Percentiles rank a stretch among this genome's conserved stretches.
Conservation (phyloP, 2,329 filamentous ascomycete genomes). For the Lecanicillium sp. region DNA sequence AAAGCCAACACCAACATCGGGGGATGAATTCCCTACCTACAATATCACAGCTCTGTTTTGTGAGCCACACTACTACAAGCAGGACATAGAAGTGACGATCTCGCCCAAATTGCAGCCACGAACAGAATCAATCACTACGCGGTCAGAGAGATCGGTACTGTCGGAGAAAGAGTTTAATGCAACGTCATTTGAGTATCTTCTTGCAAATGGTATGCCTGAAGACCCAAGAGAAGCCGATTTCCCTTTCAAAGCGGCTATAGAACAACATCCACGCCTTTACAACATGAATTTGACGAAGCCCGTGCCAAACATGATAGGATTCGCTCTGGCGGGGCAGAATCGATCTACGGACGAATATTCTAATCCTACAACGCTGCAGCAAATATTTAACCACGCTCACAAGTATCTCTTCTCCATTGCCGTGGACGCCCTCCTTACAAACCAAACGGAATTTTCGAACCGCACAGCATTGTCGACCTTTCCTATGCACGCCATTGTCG, state of each 20-base stretch:
- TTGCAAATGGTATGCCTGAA: constrained; percentile 18
- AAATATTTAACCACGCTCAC: constrained; percentile 18
- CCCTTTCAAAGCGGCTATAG: constrained; percentile 15
- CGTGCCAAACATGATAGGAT: constrained; percentile 24
- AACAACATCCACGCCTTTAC: constrained; percentile 16
- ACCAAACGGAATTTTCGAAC: constrained; percentile 9
- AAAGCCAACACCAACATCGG: constrained; percentile 1
- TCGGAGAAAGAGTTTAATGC: constrained; percentile 22
- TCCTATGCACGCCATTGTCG: constrained; percentile 19
- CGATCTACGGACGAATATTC: constrained; percentile 3
- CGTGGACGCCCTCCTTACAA: constrained; percentile 9
- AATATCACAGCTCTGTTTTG: constrained; percentile 33
- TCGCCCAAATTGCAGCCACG: constrained; percentile 7
- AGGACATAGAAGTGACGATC: constrained; percentile 32
- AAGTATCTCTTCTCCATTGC: constrained; percentile 23
- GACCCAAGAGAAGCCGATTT: constrained; percentile 13
- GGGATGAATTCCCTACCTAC: neutral
- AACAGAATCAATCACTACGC: constrained; percentile 1
- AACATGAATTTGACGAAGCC: constrained; percentile 12
- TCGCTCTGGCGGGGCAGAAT: constrained; percentile 18
- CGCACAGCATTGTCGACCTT: constrained; percentile 9
- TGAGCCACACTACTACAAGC: constrained; percentile 35
- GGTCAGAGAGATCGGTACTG: constrained; percentile 10
- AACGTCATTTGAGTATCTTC: constrained; percentile 24
- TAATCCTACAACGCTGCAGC: constrained; percentile 1